Percentiles rank a stretch among this genome's conserved stretches.
These are phyloP conservation scores for Eucalyptus regnans DNA, from an alignment of 345 rosid species.

Conservation along the genomic window DNA sequence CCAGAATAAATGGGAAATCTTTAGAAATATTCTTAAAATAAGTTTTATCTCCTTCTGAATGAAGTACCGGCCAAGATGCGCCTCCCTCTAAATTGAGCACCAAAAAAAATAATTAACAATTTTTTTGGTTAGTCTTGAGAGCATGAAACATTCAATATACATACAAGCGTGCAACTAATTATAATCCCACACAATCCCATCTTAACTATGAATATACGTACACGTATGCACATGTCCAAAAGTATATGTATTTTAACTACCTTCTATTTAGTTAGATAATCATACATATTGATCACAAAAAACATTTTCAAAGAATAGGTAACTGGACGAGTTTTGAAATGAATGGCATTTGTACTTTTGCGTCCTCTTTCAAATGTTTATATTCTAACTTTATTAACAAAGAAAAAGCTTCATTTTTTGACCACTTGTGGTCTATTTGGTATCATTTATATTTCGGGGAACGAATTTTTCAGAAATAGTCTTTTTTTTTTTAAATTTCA, in stretches of 20 bases:
- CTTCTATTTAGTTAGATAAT: not conserved
- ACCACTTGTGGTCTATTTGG: not conserved
- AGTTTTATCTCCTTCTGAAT: not conserved
- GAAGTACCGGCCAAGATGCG: not conserved
- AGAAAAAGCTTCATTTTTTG: not conserved
- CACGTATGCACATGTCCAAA: too few relatives aligned
- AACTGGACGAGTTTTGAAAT: not conserved
- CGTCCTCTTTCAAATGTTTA: not conserved
- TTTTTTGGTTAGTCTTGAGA: not conserved
- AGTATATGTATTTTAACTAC: too few relatives aligned
- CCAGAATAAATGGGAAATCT: not conserved
- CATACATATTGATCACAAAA: not conserved
- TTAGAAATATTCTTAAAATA: not conserved
- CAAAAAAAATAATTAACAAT: too few relatives aligned
- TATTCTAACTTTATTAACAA: not conserved
- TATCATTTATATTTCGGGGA: fast-evolving
- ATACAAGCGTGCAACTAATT: not conserved
- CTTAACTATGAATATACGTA: too few relatives aligned
- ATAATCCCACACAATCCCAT: too few relatives aligned
- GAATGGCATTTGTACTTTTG: fast-evolving
- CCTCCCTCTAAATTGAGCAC: not conserved
- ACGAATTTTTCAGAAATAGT: fast-evolving
- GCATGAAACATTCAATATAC: not conserved
- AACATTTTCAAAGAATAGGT: not conserved
- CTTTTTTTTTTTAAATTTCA: fast-evolving